phyloP scores from a whole-genome alignment of 768 basidiomycete species.

The Phaffia australis region DNA sequence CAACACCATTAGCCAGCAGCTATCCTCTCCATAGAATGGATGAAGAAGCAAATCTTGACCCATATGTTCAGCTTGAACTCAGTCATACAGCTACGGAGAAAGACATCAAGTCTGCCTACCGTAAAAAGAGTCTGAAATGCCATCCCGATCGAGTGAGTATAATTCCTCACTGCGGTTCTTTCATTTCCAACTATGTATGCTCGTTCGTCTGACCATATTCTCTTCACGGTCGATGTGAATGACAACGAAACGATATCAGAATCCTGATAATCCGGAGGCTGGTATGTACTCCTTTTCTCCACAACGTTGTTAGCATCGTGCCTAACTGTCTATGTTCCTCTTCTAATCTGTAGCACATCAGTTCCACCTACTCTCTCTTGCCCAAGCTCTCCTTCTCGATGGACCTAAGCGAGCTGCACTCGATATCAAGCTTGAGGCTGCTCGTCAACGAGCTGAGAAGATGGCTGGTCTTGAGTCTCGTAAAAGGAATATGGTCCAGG shows the following conservation, averaged over 20 bases:
- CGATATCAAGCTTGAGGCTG: slow-evolving; percentile 19
- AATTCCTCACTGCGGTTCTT: background rate
- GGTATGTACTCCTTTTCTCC: background rate
- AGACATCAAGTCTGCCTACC: slow-evolving; percentile 26
- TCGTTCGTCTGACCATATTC: too few species aligned
- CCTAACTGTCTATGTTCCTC: background rate
- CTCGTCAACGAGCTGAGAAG: background rate
- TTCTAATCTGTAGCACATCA: slow-evolving; percentile 16
- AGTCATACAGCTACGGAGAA: slow-evolving; percentile 19
- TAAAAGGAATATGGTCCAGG: slow-evolving; percentile 19
- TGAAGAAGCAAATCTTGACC: slow-evolving; percentile 24
- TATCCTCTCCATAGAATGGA: background rate
- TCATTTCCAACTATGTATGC: background rate
- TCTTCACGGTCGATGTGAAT: background rate
- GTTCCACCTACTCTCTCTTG: slow-evolving; percentile 25
- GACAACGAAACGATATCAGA: slow-evolving; percentile 6
- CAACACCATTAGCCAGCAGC: too few species aligned
- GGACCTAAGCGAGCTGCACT: slow-evolving; percentile 15
- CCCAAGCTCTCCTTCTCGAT: slow-evolving; percentile 23
- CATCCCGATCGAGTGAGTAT: slow-evolving; percentile 25
- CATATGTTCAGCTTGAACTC: slow-evolving; percentile 21
- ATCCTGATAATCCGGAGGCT: slow-evolving; percentile 25
- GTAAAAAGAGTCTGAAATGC: slow-evolving; percentile 19
- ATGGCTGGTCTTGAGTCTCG: slow-evolving; percentile 12
- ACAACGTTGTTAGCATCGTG: background rate